Conservation (phyloP, 495 filamentous ascomycete genomes). For the Penicillium canariense region DNA sequence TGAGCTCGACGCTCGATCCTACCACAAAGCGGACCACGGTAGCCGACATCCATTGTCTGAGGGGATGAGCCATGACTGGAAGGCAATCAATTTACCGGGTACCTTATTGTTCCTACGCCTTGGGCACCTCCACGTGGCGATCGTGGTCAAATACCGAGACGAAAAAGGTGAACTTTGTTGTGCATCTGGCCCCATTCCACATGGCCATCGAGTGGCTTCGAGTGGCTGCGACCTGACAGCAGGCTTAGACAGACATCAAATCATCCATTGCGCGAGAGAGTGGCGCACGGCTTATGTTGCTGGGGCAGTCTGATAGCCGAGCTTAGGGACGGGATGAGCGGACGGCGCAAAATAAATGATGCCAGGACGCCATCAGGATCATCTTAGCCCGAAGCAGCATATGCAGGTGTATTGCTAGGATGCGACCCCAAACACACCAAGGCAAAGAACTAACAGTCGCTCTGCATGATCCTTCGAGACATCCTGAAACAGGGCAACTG, state of each 20-base stretch:
- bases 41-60: background rate
- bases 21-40: background rate
- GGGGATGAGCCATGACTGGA: background rate
- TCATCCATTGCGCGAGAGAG: background rate
- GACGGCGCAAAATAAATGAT: too few relatives aligned
- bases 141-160: background rate
- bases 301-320: background rate
- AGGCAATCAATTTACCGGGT: background rate
- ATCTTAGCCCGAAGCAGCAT: background rate
- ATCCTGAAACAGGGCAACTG: background rate
- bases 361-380: background rate
- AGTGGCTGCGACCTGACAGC: background rate
- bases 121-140: background rate
- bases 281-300: background rate
- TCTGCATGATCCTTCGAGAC: background rate
- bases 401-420: background rate
- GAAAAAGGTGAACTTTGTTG: background rate
- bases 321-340: too few relatives aligned
- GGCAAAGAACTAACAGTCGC: background rate
- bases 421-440: too few relatives aligned
- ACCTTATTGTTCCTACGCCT: too few relatives aligned
- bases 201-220: background rate
- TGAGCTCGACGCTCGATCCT: background rate
- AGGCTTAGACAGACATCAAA: too few relatives aligned
- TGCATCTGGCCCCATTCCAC: background rate